Evolutionary conservation across 78 protist genomes (phyloP).

Genomic region (Chrysochromulina parva): DNA sequence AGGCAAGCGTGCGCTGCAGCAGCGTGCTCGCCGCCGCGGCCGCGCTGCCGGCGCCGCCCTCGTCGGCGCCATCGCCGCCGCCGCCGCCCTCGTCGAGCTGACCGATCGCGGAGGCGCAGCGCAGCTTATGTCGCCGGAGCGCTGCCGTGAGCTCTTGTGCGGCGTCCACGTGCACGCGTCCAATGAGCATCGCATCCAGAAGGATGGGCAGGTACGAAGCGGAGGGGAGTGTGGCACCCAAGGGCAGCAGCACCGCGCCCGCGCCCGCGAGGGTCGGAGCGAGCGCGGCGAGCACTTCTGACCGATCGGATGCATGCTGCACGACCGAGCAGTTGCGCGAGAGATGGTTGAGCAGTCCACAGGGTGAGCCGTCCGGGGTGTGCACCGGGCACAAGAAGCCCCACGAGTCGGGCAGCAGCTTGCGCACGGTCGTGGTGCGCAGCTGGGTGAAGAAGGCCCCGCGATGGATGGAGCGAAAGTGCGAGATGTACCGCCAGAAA

Average conservation of each 20-base stretch:
- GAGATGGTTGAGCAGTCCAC: constrained; percentile 98
- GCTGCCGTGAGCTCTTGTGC: background rate
- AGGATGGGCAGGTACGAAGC: constrained; percentile 6
- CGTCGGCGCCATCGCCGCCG: background rate
- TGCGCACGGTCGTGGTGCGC: constrained; percentile 92
- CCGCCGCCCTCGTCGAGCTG: background rate
- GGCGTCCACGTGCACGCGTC: background rate
- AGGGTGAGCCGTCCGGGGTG: constrained; percentile 99
- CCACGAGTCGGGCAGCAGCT: constrained; percentile 94
- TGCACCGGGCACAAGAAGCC: constrained; percentile 99
- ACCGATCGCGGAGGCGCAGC: background rate
- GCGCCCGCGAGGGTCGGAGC: background rate
- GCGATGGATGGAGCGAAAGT: constrained; percentile 80
- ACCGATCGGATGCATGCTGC: background rate
- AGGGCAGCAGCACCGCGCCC: background rate
- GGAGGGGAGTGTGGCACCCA: background rate
- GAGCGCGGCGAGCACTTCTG: background rate
- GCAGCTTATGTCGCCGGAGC: constrained; percentile 38
- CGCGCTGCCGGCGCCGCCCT: constrained; percentile 66
- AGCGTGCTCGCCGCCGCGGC: constrained; percentile 78
- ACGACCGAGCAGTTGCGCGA: constrained; percentile 64
- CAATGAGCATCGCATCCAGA: constrained; percentile 51
- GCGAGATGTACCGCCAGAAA: constrained; percentile 86
- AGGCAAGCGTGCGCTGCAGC: constrained; percentile 86
- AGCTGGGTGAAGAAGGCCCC: constrained; percentile 93